Evolutionary conservation across 495 filamentous ascomycete genomes (phyloP), one percentile per base, ranked within the genome.

Genomic region (Pyronema domesticum): DNA sequence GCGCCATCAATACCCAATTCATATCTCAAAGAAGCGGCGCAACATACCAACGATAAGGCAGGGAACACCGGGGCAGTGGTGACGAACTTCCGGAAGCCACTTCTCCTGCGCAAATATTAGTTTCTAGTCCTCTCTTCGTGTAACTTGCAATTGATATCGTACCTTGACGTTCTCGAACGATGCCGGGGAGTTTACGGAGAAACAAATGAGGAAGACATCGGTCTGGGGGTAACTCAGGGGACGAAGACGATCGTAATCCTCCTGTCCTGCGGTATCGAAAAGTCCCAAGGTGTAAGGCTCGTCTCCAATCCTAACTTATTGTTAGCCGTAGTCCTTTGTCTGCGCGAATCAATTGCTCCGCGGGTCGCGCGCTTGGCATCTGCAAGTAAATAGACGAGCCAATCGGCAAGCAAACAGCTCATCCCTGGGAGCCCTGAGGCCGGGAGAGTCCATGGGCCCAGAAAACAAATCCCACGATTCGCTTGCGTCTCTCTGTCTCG

Each of bases 261-360:
- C 91, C 74, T 98, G 91, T 62, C 91, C 91, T 49, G 91, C 91
- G 34, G 91, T 98, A 80, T 98, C 91, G 66, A 98, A 98, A 7
- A 98, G 78, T 34, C 91, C 91, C 39, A 98, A 77, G 8, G 91
- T 98, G 65, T 98, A 96, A 19, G 91, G 91, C 70, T 98, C 91
- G 70, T 98, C 91, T 55, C 91, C 91, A 68, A 98, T 98, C 91
- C 91, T 98, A 60, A 23, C 23, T 13, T 13, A 19, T 58, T 15
- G 47, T 37, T 49, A 40, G 45, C 45, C 45, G 9, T 40, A 55
- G 33, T 19, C 18, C n/a, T 35, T 35, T 55, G 17, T 6, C 40
- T 49, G 15, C 0, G 18, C 17, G 17, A 56, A 53, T 43, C 3
- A 33, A 47, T 15, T 47, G 1, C 13, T 30, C 23, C 5, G 23